Percentiles rank a stretch among this genome's conserved stretches.
Conservation (phyloP, 257 asterid genomes). For the Fraxinus excelsior region DNA sequence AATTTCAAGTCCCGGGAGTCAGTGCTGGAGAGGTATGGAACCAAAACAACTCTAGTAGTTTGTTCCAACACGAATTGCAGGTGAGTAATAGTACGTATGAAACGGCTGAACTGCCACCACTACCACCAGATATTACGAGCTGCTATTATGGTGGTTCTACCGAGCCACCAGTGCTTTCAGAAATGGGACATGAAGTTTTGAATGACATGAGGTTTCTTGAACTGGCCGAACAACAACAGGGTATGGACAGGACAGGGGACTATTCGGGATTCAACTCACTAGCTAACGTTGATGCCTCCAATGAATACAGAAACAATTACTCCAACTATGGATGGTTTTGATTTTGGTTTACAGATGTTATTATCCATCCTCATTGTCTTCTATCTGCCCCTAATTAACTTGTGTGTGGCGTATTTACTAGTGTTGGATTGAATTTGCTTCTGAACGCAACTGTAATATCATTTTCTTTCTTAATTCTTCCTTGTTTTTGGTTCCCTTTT, state of each 20-base stretch:
- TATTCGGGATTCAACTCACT: slow-evolving; percentile 30
- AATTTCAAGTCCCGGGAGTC: slow-evolving; percentile 25
- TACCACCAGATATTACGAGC: slow-evolving; percentile 87
- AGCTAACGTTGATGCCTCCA: slow-evolving; percentile 3
- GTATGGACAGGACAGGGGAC: slow-evolving; percentile 25
- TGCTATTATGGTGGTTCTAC: slow-evolving; percentile 36
- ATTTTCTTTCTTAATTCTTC: background rate
- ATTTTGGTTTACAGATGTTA: background rate
- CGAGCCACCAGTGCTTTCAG: slow-evolving; percentile 68
- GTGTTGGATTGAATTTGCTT: background rate
- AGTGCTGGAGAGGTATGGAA: slow-evolving; percentile 24
- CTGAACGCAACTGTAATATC: background rate
- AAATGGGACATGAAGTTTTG: slow-evolving; percentile 65
- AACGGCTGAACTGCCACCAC: slow-evolving; percentile 65
- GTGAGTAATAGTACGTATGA: background rate
- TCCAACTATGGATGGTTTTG: slow-evolving; percentile 65
- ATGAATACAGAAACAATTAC: slow-evolving; percentile 37
- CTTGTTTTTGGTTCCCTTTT: background rate
- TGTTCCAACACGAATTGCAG: background rate
- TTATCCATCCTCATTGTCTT: background rate
- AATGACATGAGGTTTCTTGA: slow-evolving; percentile 70
- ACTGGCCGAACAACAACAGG: slow-evolving; percentile 49
- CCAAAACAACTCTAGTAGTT: background rate
- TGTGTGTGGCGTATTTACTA: background rate
- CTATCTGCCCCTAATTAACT: background rate